Base-by-base conservation (phyloP, 2,329 filamentous ascomycete genomes). In the Stachybotrys echinatus region DNA sequence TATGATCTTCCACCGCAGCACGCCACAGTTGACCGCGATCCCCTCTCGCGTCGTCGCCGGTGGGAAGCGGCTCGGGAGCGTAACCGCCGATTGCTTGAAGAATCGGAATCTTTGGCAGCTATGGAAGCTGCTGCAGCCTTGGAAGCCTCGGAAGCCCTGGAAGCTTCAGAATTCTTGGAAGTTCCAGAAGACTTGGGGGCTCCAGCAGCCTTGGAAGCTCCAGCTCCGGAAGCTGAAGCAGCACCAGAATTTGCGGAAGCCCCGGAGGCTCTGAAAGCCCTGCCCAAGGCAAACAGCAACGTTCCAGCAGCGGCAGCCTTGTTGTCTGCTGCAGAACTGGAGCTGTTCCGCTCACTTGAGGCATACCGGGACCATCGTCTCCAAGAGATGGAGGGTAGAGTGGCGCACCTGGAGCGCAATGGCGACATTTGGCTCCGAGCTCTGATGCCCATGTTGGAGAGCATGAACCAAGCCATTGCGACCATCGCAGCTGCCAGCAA, bases 361-460 rank as follows among this genome's bases (percentile, higher is more conserved):
- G 64, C 62, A 4, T 67, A 74, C 23, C 64, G 67, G 10, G 70
- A 74, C 51, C 63, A 68, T 19, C 73, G 69, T 7, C 60, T 74
- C 17, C 66, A 65, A 21, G 76, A 80, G 38, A 72, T 78, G 61
- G 74, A 77, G 54, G 66, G 65, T 12, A 70, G 76, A 1, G 59
- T 79, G 12, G 67, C 69, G 6, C 64, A 66, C 17, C 65, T 79
- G 2, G 76, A 80, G 60, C 65, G 67, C 17, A 73, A 74, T 45
- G 70, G 73, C 39, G 74, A 78, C 38, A 61, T 72, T 3, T 73
- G 73, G 69, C 59, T 74, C 40, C 64, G 68, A 14, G 69, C 74
- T 3, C 58, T 79, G 22, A 62, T 72, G 2, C 71, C 74, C 4
- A 64, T 79, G 4, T 61, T 79, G 38, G 69, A 75, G 34, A 71